phyloP scores from a whole-genome alignment of 257 asterid genomes.

The Scutellaria baicalensis region DNA sequence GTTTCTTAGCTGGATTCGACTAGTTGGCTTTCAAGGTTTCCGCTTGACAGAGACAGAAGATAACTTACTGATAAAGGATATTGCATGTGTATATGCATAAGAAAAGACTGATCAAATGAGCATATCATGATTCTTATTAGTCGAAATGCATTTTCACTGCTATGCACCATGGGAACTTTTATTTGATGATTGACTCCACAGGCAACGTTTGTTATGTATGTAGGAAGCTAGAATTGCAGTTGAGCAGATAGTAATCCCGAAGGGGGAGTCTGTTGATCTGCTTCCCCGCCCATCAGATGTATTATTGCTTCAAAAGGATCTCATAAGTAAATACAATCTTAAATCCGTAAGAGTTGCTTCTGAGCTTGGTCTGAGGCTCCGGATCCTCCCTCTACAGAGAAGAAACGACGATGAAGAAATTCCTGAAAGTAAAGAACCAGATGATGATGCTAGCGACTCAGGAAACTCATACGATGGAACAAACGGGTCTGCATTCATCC shows the following conservation, averaged over 20 bases:
- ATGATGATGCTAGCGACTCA: conserved; percentile 26
- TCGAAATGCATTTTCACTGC: not conserved
- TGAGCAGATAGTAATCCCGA: conserved; percentile 79
- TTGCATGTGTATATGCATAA: not conserved
- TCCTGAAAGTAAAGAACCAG: conserved; percentile 21
- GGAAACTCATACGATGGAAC: conserved; percentile 29
- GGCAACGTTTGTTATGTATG: not conserved
- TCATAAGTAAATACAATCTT: conserved; percentile 73
- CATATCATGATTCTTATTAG: not conserved
- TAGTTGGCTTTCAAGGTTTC: no score
- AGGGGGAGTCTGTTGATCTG: conserved; percentile 71
- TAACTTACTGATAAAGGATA: not conserved
- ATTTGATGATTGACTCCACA: not conserved
- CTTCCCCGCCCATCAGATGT: conserved; percentile 75
- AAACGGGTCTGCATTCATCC: conserved; percentile 49
- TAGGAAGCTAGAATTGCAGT: conserved; percentile 91
- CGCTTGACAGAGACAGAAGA: not conserved
- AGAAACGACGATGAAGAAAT: conserved; percentile 33
- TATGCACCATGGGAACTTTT: not conserved
- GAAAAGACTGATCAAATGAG: not conserved
- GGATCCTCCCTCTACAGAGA: conserved; percentile 53
- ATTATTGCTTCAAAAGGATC: conserved; percentile 78
- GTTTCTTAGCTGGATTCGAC: not conserved
- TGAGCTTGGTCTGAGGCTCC: conserved; percentile 51
- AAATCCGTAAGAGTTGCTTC: conserved; percentile 64